A percentile compares a stretch with the other conserved stretches of the same genome.
Conservation (phyloP, 2,329 filamentous ascomycete species). For the Sclerotinia nivalis region DNA sequence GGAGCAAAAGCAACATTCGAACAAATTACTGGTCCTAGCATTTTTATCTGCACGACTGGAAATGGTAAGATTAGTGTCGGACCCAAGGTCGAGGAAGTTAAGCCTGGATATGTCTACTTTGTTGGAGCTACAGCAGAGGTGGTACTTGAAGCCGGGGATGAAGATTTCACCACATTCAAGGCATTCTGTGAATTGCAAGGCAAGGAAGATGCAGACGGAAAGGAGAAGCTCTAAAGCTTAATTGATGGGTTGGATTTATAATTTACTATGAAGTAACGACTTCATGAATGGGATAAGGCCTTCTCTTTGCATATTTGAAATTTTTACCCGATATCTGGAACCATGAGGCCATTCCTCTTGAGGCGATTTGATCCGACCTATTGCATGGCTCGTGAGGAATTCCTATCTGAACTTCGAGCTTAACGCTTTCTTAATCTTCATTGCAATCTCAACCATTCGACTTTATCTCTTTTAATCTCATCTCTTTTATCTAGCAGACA, state of each 20-base stretch:
- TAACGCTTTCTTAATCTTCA: neutral
- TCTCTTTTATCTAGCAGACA: neutral
- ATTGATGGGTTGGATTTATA: neutral
- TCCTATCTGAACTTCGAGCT: neutral
- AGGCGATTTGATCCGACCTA: neutral
- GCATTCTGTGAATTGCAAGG: conserved; percentile 84
- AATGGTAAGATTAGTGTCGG: conserved; percentile 83
- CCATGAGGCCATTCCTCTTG: neutral
- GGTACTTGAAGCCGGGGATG: conserved; percentile 70
- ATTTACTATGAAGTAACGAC: conserved; percentile 2
- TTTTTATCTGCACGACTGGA: conserved; percentile 86
- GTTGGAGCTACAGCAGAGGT: conserved; percentile 86
- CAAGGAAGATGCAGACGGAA: conserved; percentile 35
- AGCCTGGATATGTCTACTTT: conserved; percentile 75
- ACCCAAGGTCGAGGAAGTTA: conserved; percentile 72
- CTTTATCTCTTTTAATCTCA: neutral
- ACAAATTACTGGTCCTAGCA: conserved; percentile 81
- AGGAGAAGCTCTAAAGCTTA: conserved; percentile 33
- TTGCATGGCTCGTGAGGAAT: neutral
- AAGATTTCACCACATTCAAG: conserved; percentile 84
- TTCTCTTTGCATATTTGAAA: neutral
- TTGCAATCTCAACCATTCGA: conserved; percentile 3
- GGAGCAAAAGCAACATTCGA: conserved; percentile 88
- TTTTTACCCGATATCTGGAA: neutral
- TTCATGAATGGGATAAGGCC: conserved; percentile 3